Conservation (phyloP, 441 rosid genomes). For the Syzygium malaccense region DNA sequence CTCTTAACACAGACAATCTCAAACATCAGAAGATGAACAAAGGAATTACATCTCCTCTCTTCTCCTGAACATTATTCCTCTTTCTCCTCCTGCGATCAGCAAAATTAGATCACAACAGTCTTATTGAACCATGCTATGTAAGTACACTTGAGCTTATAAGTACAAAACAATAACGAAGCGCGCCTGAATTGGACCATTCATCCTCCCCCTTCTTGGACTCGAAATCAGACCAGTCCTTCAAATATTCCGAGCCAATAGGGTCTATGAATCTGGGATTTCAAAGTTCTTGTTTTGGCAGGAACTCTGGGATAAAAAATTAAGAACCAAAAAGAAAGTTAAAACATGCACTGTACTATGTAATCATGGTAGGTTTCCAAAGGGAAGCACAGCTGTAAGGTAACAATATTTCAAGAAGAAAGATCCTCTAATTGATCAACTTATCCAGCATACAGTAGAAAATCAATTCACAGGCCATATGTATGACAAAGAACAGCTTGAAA, state of each 20-base stretch:
- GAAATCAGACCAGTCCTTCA: background rate
- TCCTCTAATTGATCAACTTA: background rate
- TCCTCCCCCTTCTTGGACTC: background rate
- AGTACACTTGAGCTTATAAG: background rate
- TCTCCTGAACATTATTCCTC: background rate
- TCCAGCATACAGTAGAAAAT: background rate
- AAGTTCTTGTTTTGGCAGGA: background rate
- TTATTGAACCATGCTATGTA: background rate
- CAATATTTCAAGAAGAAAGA: background rate
- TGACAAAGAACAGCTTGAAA: background rate
- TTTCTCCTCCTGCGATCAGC: background rate
- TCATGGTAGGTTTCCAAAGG: background rate
- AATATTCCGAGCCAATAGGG: rapidly evolving
- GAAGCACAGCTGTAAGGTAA: background rate
- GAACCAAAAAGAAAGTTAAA: background rate
- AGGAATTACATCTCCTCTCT: background rate
- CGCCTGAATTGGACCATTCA: background rate
- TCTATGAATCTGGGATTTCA: background rate
- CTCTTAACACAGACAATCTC: background rate
- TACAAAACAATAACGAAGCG: background rate
- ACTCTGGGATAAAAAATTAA: background rate
- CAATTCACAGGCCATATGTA: background rate
- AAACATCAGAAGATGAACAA: background rate
- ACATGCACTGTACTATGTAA: background rate
- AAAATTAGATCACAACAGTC: background rate